Conservation (phyloP, 1,284 basidiomycete genomes). For the Fomitopsis schrenkii region DNA sequence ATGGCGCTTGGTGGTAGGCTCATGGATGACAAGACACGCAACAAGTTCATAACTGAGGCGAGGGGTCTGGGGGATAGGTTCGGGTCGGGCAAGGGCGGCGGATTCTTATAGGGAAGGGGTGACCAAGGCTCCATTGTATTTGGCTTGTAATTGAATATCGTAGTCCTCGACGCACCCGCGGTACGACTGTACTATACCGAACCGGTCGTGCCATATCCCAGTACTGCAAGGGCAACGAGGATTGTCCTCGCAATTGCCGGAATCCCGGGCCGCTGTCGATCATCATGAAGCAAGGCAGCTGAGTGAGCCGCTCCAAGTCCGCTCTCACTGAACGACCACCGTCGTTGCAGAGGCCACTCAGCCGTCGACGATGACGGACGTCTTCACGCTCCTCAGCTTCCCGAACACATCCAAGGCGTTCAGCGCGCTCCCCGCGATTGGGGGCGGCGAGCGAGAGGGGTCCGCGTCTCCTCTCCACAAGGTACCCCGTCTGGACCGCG, state of each 20-base stretch:
- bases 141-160: not conserved
- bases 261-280: not conserved
- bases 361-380: conserved; percentile 15
- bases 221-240: not conserved
- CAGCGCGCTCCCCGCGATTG: conserved; percentile 36
- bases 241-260: not conserved
- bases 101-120: conserved; percentile 39
- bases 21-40: conserved; percentile 80
- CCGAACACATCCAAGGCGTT: conserved; percentile 54
- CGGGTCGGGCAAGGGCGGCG: conserved; percentile 63
- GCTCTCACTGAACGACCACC: not conserved
- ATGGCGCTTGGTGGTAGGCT: conserved; percentile 82
- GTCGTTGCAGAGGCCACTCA: not conserved
- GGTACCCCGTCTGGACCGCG: conserved; percentile 55
- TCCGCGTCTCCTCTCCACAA: conserved; percentile 61
- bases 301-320: not conserved
- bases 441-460: conserved; percentile 31
- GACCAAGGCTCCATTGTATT: not conserved
- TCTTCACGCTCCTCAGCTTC: conserved; percentile 41
- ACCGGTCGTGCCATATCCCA: too few relatives aligned
- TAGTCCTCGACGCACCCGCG: not conserved
- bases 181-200: not conserved
- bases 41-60: conserved; percentile 75
- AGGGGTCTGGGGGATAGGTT: conserved; percentile 79
- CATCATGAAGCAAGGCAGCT: not conserved